Base-by-base conservation (phyloP, 2,329 filamentous ascomycete species). In the Fusarium liriodendri region DNA sequence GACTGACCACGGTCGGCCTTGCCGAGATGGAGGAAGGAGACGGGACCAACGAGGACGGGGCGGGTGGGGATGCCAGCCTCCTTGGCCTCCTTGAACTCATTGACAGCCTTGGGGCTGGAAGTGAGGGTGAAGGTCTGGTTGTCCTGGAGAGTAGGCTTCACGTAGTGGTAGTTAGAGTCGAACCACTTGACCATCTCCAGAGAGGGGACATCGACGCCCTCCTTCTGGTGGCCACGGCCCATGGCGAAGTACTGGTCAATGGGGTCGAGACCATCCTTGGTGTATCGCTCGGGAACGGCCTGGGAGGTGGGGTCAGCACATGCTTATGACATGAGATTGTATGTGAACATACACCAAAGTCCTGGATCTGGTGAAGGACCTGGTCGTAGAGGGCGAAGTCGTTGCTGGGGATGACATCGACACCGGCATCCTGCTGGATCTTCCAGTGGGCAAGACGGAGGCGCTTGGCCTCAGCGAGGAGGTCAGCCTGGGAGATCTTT, bases 151-250 rank as follows among this genome's bases (percentile, higher is more conserved):
- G 97, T 98, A 76, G 97, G 97, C 92, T 98, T 98, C 88, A 98
- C 97, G 86, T 99, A 99, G 91, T 98, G 97, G 93, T 99, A 99
- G 93, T 99, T 99, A 77, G 95, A 98, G 90, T 99, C 97, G 84
- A 99, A 99, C 97, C 97, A 99, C 91, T 99, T 99, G 81, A 99
- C 97, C 97, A 99, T 99, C 91, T 99, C 97, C 86, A 98, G 89
- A 82, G 90, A 91, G 79, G 96, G 95, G 77, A 98, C 97, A 86
- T 99, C 97, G 80, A 98, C 90, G 85, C 94, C 91, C 82, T 92
- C 91, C 92, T 95, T 97, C 88, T 99, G 97, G 88, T 97, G 95
- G 83, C 97, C 97, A 92, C 97, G 94, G 82, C 97, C 97, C 95
- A 99, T 98, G 86, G 97, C 97, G 83, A 99, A 99, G 92, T 98